phyloP scores from a whole-genome alignment of 345 rosid species.

The Atalantia buxifolia region DNA sequence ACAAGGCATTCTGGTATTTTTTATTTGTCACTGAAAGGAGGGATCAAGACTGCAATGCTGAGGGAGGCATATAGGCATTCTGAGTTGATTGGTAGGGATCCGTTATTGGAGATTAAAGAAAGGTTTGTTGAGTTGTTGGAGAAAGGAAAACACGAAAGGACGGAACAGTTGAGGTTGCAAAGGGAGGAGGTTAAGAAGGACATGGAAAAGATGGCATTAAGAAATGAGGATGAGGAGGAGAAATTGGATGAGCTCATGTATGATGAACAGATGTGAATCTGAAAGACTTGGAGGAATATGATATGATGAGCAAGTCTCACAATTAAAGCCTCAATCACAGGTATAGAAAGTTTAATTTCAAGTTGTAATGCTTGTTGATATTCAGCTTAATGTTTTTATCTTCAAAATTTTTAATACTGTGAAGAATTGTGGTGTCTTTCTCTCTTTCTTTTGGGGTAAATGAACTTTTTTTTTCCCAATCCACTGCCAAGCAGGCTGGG shows the following conservation, averaged over 20 bases:
- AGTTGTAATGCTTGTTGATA: background rate
- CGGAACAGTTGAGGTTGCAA: conserved; percentile 33
- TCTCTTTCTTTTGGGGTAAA: background rate
- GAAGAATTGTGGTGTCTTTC: background rate
- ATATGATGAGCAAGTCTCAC: background rate
- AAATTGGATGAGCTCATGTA: conserved; percentile 22
- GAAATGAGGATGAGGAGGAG: conserved; percentile 17
- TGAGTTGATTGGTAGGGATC: conserved; percentile 64
- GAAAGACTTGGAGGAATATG: background rate
- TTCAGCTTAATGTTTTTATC: background rate
- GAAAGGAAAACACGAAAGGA: conserved; percentile 67
- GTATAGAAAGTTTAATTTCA: background rate
- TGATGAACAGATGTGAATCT: conserved; percentile 18
- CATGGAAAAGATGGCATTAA: conserved; percentile 33
- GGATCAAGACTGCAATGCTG: conserved; percentile 72
- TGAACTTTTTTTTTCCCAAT: background rate
- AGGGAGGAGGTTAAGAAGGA: conserved; percentile 44
- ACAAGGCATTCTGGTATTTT: conserved; percentile 90
- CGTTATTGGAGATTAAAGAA: conserved; percentile 64
- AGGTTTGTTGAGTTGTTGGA: conserved; percentile 57
- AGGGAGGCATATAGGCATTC: conserved; percentile 71
- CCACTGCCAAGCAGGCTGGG: background rate
- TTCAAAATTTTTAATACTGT: background rate
- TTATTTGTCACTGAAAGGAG: conserved; percentile 84
- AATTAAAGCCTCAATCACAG: background rate